Evolutionary conservation across 192 early-diverging fungal species (phyloP).

Genomic region (Linderina pennispora): DNA sequence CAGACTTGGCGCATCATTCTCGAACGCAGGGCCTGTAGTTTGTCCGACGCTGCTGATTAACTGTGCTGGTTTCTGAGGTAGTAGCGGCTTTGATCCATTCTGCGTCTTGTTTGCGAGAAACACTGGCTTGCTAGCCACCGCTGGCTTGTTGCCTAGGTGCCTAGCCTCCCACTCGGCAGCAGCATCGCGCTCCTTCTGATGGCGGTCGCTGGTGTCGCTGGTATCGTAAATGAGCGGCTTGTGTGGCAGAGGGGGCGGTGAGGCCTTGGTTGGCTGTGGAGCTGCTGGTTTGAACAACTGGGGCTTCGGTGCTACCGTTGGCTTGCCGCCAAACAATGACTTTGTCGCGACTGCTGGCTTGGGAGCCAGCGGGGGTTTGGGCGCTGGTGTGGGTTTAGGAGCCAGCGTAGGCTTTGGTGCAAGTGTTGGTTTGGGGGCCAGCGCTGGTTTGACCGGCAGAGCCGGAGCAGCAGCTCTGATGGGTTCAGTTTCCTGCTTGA

Average conservation of each 20-base stretch:
- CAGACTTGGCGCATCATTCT: no score
- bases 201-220: slow-evolving; percentile 4
- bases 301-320: no score
- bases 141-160: slow-evolving; percentile 11
- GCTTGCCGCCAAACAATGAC: no score
- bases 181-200: slow-evolving; percentile 15
- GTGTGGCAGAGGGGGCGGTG: neutral
- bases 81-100: neutral
- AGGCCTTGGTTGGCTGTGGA: neutral
- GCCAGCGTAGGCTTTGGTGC: slow-evolving; percentile 5
- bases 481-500: slow-evolving; percentile 2
- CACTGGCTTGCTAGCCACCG: slow-evolving; percentile 3
- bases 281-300: no score
- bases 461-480: no score
- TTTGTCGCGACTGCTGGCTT: no score
- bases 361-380: no score
- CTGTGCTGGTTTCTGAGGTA: neutral
- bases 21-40: no score
- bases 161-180: slow-evolving; percentile 19
- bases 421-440: neutral
- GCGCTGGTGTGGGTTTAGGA: no score
- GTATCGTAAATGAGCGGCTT: slow-evolving; percentile 1
- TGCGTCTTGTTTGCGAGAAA: neutral
- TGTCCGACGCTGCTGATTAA: neutral
- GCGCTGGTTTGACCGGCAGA: neutral